phyloP scores from a whole-genome alignment of 495 filamentous ascomycete genomes.

The Hyaloscypha variabilis region DNA sequence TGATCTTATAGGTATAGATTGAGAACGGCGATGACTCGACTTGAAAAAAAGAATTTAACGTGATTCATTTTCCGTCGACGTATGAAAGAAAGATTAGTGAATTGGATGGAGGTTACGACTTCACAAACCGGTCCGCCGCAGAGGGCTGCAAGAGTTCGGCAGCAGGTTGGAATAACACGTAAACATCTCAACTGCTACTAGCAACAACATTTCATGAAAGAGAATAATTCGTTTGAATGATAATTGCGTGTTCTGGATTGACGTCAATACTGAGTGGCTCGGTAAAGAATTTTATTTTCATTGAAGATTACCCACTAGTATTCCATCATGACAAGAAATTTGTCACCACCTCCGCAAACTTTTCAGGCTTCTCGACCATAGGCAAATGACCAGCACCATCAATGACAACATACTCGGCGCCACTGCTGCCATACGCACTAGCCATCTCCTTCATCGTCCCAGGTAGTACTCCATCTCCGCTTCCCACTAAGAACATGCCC shows the following conservation, averaged over 20 bases:
- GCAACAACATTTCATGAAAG: too few relatives aligned
- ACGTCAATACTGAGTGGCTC: not conserved
- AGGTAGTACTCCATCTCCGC: constrained; percentile 73
- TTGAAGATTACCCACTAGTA: not conserved
- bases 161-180: too few relatives aligned
- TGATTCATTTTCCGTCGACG: too few relatives aligned
- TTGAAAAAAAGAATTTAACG: too few relatives aligned
- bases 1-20: too few relatives aligned
- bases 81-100: too few relatives aligned
- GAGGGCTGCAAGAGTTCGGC: too few relatives aligned
- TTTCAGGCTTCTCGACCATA: constrained; percentile 75
- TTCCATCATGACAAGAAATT: constrained; percentile 44
- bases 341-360: constrained; percentile 63
- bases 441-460: constrained; percentile 78
- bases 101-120: too few relatives aligned
- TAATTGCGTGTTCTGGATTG: not conserved
- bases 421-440: constrained; percentile 48
- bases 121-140: too few relatives aligned
- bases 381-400: constrained; percentile 75
- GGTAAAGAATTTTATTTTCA: not conserved
- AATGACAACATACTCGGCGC: constrained; percentile 61
- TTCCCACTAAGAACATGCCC: constrained; percentile 69
- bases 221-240: not conserved
- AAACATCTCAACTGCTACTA: too few relatives aligned
- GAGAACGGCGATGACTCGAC: too few relatives aligned